Conservation (phyloP, 2,329 filamentous ascomycete genomes). For the Hymenotorrendiella dingleyae region DNA sequence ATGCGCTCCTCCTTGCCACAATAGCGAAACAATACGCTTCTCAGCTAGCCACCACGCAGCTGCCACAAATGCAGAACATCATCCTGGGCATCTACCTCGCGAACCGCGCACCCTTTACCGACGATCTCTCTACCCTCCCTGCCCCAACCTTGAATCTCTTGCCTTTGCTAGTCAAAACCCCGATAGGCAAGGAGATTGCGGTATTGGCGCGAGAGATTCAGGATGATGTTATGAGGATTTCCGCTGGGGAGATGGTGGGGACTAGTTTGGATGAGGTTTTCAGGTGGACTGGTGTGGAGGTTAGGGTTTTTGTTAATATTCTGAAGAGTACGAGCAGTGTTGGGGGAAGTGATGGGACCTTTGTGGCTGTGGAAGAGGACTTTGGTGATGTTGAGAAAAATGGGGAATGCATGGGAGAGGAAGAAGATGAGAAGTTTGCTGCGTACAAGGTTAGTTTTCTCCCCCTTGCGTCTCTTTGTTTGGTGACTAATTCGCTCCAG, state of each 20-base stretch:
- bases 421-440: slow-evolving; percentile 5
- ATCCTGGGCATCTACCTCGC: slow-evolving; percentile 79
- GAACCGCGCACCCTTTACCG: slow-evolving; percentile 56
- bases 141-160: slow-evolving; percentile 77
- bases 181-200: slow-evolving; percentile 33
- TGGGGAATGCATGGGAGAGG: neutral
- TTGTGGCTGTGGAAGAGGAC: slow-evolving; percentile 8
- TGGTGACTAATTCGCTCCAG: slow-evolving; percentile 13
- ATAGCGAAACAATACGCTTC: slow-evolving; percentile 45
- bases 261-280: slow-evolving; percentile 66
- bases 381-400: slow-evolving; percentile 9
- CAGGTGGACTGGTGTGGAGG: slow-evolving; percentile 64
- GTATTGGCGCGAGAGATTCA: slow-evolving; percentile 58
- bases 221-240: slow-evolving; percentile 58
- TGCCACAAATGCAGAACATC: slow-evolving; percentile 35
- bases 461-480: neutral
- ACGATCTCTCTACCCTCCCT: slow-evolving; percentile 41
- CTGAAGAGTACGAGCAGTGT: slow-evolving; percentile 36
- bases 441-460: slow-evolving; percentile 22
- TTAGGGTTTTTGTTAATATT: slow-evolving; percentile 80
- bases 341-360: slow-evolving; percentile 3
- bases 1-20: slow-evolving; percentile 69
- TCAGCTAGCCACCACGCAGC: slow-evolving; percentile 1
- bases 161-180: slow-evolving; percentile 54
- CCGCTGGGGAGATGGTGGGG: slow-evolving; percentile 45